Conservation (phyloP, 2,329 filamentous ascomycete genomes). For the Zasmidium citrigriseum region DNA sequence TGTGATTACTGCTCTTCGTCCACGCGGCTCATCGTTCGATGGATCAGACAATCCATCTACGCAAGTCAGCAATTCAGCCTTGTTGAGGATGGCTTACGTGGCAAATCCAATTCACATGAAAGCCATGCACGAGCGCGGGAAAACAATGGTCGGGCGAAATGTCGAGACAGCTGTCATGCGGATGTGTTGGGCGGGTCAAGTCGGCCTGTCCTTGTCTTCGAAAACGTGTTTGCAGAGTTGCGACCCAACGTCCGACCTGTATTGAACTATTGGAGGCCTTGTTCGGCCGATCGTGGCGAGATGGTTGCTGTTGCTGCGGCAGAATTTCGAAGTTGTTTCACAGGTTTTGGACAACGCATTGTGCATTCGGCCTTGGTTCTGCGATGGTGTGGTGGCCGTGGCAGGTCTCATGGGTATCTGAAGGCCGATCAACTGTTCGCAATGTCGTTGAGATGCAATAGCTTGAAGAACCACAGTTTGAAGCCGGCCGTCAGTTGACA, state of each 20-base stretch:
- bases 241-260: background rate
- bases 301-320: background rate
- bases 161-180: background rate
- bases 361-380: background rate
- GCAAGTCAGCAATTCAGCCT: too few relatives aligned
- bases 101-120: background rate
- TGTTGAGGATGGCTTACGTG: background rate
- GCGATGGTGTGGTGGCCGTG: background rate
- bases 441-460: background rate
- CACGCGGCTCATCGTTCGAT: background rate
- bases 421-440: background rate
- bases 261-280: background rate
- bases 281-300: background rate
- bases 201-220: background rate
- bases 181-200: background rate
- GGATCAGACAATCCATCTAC: background rate
- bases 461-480: background rate
- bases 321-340: background rate
- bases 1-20: too few relatives aligned
- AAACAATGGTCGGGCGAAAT: background rate
- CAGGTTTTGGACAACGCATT: background rate
- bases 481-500: too few relatives aligned
- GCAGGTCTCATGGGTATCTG: background rate
- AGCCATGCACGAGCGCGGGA: background rate
- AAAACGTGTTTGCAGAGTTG: background rate